A percentile compares a stretch with the other conserved stretches of the same genome.
phyloP scores from a whole-genome alignment of 768 basidiomycete genomes.

The Dioszegia hungarica region DNA sequence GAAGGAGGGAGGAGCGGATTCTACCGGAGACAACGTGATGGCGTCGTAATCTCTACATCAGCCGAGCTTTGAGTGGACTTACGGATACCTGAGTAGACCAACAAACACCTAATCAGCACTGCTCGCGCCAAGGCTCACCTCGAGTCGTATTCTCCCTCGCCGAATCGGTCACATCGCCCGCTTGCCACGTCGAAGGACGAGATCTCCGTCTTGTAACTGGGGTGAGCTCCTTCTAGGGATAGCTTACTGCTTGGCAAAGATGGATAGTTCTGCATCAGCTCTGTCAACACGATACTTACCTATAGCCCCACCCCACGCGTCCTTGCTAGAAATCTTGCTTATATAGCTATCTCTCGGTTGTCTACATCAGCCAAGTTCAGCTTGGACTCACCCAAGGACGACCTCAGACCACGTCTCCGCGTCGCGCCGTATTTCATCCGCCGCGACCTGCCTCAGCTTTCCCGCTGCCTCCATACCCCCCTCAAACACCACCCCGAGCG shows the following conservation, averaged over 20 bases:
- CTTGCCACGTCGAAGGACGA: slow-evolving; percentile 87
- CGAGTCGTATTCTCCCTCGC: slow-evolving; percentile 54
- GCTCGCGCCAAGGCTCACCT: slow-evolving; percentile 48
- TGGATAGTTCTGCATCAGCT: slow-evolving; percentile 55
- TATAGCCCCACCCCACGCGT: slow-evolving; percentile 93
- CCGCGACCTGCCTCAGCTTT: slow-evolving; percentile 74
- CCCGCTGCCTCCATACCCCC: slow-evolving; percentile 70
- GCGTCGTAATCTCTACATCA: slow-evolving; percentile 69
- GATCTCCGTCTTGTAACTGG: slow-evolving; percentile 71
- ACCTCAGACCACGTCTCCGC: slow-evolving; percentile 72
- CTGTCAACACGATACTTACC: slow-evolving; percentile 50
- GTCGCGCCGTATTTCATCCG: slow-evolving; percentile 69
- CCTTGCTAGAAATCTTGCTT: slow-evolving; percentile 68
- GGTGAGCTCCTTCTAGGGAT: not conserved
- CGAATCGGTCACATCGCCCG: slow-evolving; percentile 78
- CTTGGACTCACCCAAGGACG: slow-evolving; percentile 66
- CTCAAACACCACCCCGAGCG: slow-evolving; percentile 76
- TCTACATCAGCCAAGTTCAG: slow-evolving; percentile 48
- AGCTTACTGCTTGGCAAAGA: slow-evolving; percentile 65
- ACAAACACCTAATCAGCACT: slow-evolving; percentile 54
- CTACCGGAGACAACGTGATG: slow-evolving; percentile 70
- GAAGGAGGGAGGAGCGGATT: slow-evolving; percentile 74
- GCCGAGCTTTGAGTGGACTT: slow-evolving; percentile 12
- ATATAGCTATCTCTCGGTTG: slow-evolving; percentile 66
- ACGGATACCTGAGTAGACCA: slow-evolving; percentile 92